Evolutionary conservation across 306 rosid species (phyloP).

Genomic region (Hippophae rhamnoides): DNA sequence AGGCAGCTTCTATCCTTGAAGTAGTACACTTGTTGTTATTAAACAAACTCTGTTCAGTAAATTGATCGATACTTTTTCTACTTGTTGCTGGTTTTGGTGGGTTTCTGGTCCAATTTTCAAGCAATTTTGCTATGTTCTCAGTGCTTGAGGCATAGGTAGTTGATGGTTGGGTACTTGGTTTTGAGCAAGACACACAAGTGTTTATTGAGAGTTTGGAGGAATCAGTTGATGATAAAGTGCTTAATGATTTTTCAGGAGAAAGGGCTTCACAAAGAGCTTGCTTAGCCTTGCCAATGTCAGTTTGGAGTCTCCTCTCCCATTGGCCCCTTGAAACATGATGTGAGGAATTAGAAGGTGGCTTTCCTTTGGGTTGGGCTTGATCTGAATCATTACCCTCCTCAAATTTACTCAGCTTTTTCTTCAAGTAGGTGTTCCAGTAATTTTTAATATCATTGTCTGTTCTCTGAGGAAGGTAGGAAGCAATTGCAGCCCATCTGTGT

Average conservation of each 20-base stretch:
- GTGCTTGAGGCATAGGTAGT: constrained; percentile 43
- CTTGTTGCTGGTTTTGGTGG: constrained; percentile 19
- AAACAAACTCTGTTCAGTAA: constrained; percentile 9
- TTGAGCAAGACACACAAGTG: not conserved
- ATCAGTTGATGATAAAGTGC: constrained; percentile 21
- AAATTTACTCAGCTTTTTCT: constrained; percentile 61
- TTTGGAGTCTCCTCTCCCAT: constrained; percentile 95
- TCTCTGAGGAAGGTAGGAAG: constrained; percentile 93
- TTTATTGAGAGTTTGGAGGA: constrained; percentile 20
- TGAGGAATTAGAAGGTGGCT: constrained; percentile 13
- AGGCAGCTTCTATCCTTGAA: not conserved
- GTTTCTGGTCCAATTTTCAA: constrained; percentile 37
- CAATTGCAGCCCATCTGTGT: constrained; percentile 96
- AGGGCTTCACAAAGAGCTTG: constrained; percentile 84
- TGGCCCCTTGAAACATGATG: constrained; percentile 57
- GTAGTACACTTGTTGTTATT: too few relatives aligned
- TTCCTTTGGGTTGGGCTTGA: constrained; percentile 12
- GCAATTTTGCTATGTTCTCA: constrained; percentile 40
- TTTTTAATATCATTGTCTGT: constrained; percentile 94
- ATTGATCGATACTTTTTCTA: constrained; percentile 4
- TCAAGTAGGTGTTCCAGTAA: constrained; percentile 92
- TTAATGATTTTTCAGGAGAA: constrained; percentile 36
- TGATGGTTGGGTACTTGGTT: not conserved
- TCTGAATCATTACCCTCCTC: constrained; percentile 18
- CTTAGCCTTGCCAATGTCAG: constrained; percentile 68